Evolutionary conservation across 75 land plant species (phyloP), one percentile per base, ranked within the genome.

Genomic region (Pinus tabuliformis): DNA sequence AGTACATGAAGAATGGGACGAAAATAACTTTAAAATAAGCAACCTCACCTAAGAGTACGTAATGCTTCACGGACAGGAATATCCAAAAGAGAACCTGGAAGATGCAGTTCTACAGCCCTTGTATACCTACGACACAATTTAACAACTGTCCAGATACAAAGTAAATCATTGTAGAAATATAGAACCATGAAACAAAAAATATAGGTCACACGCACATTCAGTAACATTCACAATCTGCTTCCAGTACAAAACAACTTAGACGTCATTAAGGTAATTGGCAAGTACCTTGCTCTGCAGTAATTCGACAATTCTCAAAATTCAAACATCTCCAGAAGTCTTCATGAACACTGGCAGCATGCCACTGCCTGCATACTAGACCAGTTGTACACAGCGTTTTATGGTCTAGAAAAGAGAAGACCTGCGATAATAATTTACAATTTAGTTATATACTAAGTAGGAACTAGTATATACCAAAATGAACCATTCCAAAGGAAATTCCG

Each of bases 291-390:
- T 74, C 75, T 18, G 68, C 76, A 57, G 94, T 79, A 57, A 95
- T 89, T 28, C 81, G 70, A 52, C 86, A 76, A 66, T 83, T 78
- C 75, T 93, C 87, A 87, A 97, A 97, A 81, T 95, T 90, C 81
- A 95, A 88, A 75, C 76, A 86, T 80, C 85, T 95, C 99, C 99
- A 97, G 36, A 97, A 97, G 64, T 97, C 99, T 77, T 97, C 98
- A 85, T 97, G 98, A 56, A 82, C 77, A 81, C 98, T 97, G 65
- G 98, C 95, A 33, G 80, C 83, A 62, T 81, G 85, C 99, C 99
- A 97, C 79, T 97, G 99, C 64, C 77, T 85, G 75, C 99, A 97
- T 30, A 95, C 97, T 68, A 82, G 83, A 71, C 93, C 98, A 57
- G 96, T 92, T 56, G 77, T 77, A 59, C 98, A 97, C 57, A 97